Evolutionary conservation across 345 rosid genomes (phyloP).

Genomic region (Pseudoturritis turrita): DNA sequence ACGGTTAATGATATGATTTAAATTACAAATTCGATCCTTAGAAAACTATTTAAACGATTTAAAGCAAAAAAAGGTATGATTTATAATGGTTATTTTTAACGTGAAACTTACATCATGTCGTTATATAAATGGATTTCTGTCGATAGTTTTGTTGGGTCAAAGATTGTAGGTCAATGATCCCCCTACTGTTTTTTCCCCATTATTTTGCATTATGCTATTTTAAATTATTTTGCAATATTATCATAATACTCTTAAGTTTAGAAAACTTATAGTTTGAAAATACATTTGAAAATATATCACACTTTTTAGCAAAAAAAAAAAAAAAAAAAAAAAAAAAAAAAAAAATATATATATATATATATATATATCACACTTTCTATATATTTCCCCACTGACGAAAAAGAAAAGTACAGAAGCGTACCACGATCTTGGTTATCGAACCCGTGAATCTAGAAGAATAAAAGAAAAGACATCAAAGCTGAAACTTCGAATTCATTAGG

Average conservation of each 20-base stretch:
- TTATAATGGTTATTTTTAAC: too few relatives aligned
- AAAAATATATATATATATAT: too few relatives aligned
- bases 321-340: too few relatives aligned
- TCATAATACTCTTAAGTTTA: neutral
- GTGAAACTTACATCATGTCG: too few relatives aligned
- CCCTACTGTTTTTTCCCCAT: neutral
- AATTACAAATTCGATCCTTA: too few relatives aligned
- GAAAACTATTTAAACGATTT: too few relatives aligned
- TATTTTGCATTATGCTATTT: neutral
- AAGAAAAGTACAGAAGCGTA: conserved; percentile 30
- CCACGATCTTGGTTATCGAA: conserved; percentile 28
- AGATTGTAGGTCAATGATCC: neutral
- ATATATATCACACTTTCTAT: neutral
- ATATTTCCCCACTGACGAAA: neutral
- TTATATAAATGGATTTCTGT: neutral
- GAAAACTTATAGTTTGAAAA: too few relatives aligned
- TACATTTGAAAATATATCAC: neutral
- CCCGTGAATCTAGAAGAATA: conserved; percentile 31
- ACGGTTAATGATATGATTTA: too few relatives aligned
- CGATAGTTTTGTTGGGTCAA: neutral
- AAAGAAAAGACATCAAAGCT: conserved; percentile 21
- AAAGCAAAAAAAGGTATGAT: too few relatives aligned
- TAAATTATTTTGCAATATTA: neutral
- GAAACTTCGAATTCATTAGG: conserved; percentile 30
- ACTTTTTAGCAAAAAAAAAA: too few relatives aligned